Evolutionary conservation across 2,329 filamentous ascomycete species (phyloP), one percentile per base, ranked within the genome.

Genomic region (Lachnellula cervina): DNA sequence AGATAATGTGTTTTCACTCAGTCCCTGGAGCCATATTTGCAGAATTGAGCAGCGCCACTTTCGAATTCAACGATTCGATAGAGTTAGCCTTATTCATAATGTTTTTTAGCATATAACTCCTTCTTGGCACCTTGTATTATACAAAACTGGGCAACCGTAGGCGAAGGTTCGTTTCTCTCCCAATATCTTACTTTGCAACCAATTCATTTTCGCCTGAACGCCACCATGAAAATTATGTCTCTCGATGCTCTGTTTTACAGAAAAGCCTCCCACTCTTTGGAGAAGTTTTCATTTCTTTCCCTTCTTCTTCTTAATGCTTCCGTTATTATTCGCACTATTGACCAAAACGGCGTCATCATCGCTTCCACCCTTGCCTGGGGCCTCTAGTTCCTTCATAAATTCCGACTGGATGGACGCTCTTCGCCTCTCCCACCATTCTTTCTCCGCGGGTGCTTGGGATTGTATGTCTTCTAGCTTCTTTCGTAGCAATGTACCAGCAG

Each of bases 371-470:
- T 75, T 73, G 62, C 72, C 72, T 63, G 80, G 73, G 25, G 81
- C 80, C 54, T 92, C 87, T 48, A 96, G 77, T 76, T 97, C 91
- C 73, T 88, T 90, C 82, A 95, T 87, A 66, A 94, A 91, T 14
- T 86, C 87, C 52, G 82, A 79, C 71, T 88, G 80, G 63, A 95
- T 91, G 59, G 80, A 80, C 46, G 83, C 80, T 65, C 85, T 83
- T 69, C 88, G 88, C 77, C 89, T 89, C 70, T 90, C 89, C 94
- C 94, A 99, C 90, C 91, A 96, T 68, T 87, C 80, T 75, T 88
- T 89, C 75, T 97, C 94, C 42, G 83, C 77, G 9, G 81, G 79
- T 1, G 84, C 77, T 67, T 89, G 87, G 28, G 78, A 75, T 66
- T 92, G 85, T 56, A 96, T 84, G 60, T 91, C 87, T 47, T 86